phyloP scores from a whole-genome alignment of 78 protist genomes.

The Dictyostelium intermedium region DNA sequence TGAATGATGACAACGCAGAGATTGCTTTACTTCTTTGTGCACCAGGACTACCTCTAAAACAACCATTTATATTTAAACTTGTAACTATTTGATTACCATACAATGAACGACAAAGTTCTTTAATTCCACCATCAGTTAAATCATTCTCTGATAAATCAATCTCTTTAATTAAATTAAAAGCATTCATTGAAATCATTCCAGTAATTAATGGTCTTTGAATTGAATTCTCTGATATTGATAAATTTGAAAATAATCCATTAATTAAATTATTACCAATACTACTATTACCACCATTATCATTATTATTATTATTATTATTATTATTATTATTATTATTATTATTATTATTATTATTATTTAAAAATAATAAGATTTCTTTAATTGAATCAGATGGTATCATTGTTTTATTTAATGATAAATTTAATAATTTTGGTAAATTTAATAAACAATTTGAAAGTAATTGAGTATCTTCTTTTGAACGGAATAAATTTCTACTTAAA shows the following conservation, averaged over 20 bases:
- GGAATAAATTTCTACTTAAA: conserved; percentile 6
- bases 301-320: not conserved
- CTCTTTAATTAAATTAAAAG: conserved; percentile 14
- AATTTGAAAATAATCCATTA: not conserved
- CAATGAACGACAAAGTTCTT: conserved; percentile 42
- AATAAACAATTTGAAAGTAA: not conserved
- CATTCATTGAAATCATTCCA: not conserved
- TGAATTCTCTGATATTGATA: conserved; percentile 16
- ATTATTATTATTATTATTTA: not conserved
- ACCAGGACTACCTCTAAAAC: conserved; percentile 42
- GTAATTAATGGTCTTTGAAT: conserved; percentile 5
- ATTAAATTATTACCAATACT: not conserved
- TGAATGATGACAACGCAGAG: conserved; percentile 24
- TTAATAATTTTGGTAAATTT: not conserved
- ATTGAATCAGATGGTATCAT: conserved; percentile 35
- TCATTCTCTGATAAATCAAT: conserved; percentile 42
- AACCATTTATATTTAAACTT: not conserved
- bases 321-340: not conserved
- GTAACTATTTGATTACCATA: conserved; percentile 20
- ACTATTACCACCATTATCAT: not conserved
- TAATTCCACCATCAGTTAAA: conserved; percentile 59
- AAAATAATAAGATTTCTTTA: conserved; percentile 18
- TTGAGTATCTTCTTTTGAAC: conserved; percentile 4
- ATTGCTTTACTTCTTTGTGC: conserved; percentile 49
- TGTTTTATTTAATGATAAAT: not conserved